phyloP scores from a whole-genome alignment of 176 grass and related monocot genomes.

The Oryza meyeriana region DNA sequence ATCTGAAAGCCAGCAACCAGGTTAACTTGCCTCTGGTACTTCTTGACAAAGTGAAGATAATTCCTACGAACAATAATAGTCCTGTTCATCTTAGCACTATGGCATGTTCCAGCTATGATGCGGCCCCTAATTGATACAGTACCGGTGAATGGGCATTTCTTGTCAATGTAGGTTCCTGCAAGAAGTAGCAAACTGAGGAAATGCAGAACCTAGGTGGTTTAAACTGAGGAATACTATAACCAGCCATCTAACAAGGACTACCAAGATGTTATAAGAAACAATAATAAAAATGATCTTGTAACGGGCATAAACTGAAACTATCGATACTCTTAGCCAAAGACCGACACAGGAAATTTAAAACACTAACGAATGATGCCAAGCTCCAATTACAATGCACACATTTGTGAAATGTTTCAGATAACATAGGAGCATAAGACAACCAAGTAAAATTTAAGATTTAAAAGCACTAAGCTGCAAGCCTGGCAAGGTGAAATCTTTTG shows the following conservation, averaged over 20 bases:
- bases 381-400: no score
- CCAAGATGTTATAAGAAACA: background rate
- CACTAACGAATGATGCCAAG: no score
- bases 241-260: background rate
- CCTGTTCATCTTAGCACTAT: constrained; percentile 25
- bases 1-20: background rate
- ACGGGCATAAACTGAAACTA: no score
- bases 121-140: constrained; percentile 15
- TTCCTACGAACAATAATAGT: constrained; percentile 27
- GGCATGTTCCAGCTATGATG: constrained; percentile 19
- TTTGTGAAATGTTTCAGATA: no score
- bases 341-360: no score
- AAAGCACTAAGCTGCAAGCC: no score
- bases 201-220: background rate
- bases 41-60: constrained; percentile 31
- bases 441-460: no score
- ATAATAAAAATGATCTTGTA: background rate
- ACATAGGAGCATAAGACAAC: no score
- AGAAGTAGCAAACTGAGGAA: background rate
- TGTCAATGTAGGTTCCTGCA: constrained; percentile 33
- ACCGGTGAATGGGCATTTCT: constrained; percentile 19
- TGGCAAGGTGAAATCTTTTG: background rate
- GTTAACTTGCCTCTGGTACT: constrained; percentile 16
- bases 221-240: background rate
- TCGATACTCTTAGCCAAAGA: no score